phyloP scores from a whole-genome alignment of 192 early-diverging fungal species.

The Mortierella hygrophila region DNA sequence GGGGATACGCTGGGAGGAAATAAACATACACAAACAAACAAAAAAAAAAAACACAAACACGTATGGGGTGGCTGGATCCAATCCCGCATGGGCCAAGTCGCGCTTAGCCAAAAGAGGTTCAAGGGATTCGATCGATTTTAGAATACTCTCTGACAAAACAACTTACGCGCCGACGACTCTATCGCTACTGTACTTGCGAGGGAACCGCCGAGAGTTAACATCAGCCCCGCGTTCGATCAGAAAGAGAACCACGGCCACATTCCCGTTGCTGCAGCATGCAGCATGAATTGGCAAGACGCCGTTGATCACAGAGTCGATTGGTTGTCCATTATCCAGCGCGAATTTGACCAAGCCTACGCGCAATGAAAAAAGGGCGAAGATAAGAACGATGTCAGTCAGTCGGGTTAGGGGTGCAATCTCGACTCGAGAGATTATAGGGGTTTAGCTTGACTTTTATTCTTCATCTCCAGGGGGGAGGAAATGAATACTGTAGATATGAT shows the following conservation, averaged over 20 bases:
- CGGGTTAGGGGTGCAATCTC: constrained; percentile 14
- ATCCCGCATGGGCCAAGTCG: constrained; percentile 27
- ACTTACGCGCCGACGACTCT: constrained; percentile 34
- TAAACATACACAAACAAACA: neutral
- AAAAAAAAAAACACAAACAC: neutral
- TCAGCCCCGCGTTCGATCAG: constrained; percentile 80
- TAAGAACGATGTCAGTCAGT: too few species aligned
- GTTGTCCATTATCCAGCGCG: constrained; percentile 77
- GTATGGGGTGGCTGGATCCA: neutral
- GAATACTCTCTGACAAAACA: neutral
- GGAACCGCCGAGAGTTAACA: constrained; percentile 69
- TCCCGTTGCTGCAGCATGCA: constrained; percentile 66
- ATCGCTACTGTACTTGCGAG: constrained; percentile 52
- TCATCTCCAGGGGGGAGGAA: neutral
- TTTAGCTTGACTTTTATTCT: neutral
- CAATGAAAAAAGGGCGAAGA: neutral
- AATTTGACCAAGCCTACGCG: constrained; percentile 70
- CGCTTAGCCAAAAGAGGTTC: neutral
- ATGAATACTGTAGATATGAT: neutral
- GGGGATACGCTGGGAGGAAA: neutral
- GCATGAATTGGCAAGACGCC: constrained; percentile 80
- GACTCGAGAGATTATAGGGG: neutral
- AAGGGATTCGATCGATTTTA: neutral
- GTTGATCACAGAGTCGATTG: constrained; percentile 76
- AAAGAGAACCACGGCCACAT: constrained; percentile 73